A percentile compares a stretch with the other conserved stretches of the same genome.
These are phyloP conservation scores for Puccinia sorghi DNA, from an alignment of 1,284 basidiomycete species.

Conservation along the genomic window DNA sequence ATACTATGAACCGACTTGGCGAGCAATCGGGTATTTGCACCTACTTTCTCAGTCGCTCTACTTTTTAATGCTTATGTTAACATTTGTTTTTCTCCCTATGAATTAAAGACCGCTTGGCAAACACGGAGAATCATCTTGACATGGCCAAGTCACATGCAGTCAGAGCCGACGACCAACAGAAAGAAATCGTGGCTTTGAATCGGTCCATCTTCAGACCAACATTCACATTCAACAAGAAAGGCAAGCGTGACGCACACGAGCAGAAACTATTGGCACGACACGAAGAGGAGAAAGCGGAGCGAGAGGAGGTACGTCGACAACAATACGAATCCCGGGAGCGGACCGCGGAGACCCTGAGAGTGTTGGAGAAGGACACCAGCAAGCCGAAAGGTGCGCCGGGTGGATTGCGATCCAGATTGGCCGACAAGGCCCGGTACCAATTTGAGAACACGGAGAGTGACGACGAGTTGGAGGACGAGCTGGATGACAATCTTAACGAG, in stretches of 20 bases:
- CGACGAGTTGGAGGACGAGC: constrained; percentile 75
- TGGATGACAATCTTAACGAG: constrained; percentile 90
- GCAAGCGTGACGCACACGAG: constrained; percentile 85
- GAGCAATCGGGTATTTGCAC: constrained; percentile 80
- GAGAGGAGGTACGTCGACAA: constrained; percentile 80
- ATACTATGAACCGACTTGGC: constrained; percentile 82
- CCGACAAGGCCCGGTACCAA: constrained; percentile 72
- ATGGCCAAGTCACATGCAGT: constrained; percentile 84
- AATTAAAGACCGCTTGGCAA: constrained; percentile 69
- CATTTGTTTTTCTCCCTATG: not conserved
- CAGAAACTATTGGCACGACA: constrained; percentile 83
- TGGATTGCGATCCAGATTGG: constrained; percentile 37
- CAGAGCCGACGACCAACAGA: constrained; percentile 88
- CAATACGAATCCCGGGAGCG: constrained; percentile 83
- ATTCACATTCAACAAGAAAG: constrained; percentile 85
- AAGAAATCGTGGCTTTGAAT: constrained; percentile 90
- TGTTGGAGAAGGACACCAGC: constrained; percentile 34
- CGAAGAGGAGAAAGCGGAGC: constrained; percentile 80
- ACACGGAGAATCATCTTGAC: constrained; percentile 94
- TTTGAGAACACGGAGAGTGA: constrained; percentile 95
- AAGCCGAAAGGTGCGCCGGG: constrained; percentile 52
- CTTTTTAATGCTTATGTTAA: not conserved
- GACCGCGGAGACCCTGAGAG: constrained; percentile 69
- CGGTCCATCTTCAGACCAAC: constrained; percentile 91
- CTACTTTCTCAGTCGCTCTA: not conserved